Base-by-base conservation (phyloP, 331 rosid genomes). In the Cydonia oblonga region DNA sequence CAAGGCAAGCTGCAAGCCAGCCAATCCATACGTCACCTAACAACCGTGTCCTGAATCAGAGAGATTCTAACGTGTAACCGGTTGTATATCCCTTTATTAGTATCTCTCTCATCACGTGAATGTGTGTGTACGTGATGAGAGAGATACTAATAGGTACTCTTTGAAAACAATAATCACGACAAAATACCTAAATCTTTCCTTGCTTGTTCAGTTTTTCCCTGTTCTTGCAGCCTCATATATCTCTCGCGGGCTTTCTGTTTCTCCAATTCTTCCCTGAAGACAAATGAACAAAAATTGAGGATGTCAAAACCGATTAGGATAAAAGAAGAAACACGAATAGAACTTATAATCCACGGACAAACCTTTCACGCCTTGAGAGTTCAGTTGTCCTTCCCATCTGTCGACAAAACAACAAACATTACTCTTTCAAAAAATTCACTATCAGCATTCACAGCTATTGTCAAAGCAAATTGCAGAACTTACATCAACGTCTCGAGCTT, bases 361-460 rank as follows among this genome's bases (percentile, higher is more conserved):
- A 89, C 95, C 95, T 86, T 82, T 89, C 95, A 19, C 89, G 89
- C 85, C 89, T 86, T 52, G 95, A 89, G 75, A 86, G 95, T 79
- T 86, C 91, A 62, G 85, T 79, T 42, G 82, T 85, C 80, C 63
- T 86, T 35, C 68, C 86, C 42, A 77, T 75, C 95, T 89, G 89
- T 70, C 52, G 22, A 25, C 46, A 68, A 49, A 57, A 12, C 2
- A 67, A 33, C n/a, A 60, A 25, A 54, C 0, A 40, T 24, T 38
- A 58, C 28, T 71, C 25, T 7, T 3, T 2, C 56, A 63, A 1
- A 14, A n/a, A 71, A 35, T 16, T 40, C 24, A 69, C 52, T 0
- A 0, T 15, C 8, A 20, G 18, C 52, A 46, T 46, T 49, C 20
- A 49, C 54, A 49, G 54, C 32, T 2, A 3, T 14, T 16, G 12